phyloP scores from a whole-genome alignment of 2,329 filamentous ascomycete species.

The Arthrobotrys sinensis region DNA sequence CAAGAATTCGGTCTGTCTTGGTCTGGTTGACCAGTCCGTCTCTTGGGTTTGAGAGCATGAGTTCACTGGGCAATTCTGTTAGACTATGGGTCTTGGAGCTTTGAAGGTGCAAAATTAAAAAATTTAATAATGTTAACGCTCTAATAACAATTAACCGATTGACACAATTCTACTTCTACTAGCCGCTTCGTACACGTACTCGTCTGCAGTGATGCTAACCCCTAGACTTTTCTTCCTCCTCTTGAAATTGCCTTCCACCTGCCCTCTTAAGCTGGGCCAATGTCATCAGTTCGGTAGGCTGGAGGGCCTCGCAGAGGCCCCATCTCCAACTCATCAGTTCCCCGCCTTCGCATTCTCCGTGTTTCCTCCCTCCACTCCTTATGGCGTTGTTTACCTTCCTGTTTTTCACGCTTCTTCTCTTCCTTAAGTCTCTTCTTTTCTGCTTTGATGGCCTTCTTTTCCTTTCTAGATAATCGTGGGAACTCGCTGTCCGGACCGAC shows the following conservation, averaged over 20 bases:
- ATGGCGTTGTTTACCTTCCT: conserved; percentile 63
- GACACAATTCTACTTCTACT: too few species aligned
- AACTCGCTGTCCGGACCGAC: conserved; percentile 70
- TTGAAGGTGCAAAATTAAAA: too few species aligned
- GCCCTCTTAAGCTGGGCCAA: not conserved
- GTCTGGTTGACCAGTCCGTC: too few species aligned
- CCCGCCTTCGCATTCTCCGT: conserved; percentile 1
- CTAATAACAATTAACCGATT: too few species aligned
- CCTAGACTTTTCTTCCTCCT: not conserved
- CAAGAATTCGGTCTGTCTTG: too few species aligned
- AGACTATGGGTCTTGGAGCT: too few species aligned
- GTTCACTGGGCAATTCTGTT: too few species aligned
- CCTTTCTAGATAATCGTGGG: conserved; percentile 67
- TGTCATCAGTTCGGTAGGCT: conserved; percentile 14
- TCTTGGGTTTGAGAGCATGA: too few species aligned
- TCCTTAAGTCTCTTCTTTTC: conserved; percentile 66
- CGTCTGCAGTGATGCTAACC: too few species aligned
- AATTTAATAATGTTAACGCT: too few species aligned
- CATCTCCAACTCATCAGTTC: conserved; percentile 43
- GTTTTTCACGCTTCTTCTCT: conserved; percentile 64
- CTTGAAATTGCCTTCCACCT: not conserved
- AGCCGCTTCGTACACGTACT: too few species aligned
- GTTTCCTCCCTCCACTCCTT: conserved; percentile 55
- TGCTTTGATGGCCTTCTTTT: conserved; percentile 69
- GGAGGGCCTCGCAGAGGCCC: not conserved